Base-by-base conservation (phyloP, 2,329 filamentous ascomycete genomes). In the Ophiocordyceps camponoti-leonardi region DNA sequence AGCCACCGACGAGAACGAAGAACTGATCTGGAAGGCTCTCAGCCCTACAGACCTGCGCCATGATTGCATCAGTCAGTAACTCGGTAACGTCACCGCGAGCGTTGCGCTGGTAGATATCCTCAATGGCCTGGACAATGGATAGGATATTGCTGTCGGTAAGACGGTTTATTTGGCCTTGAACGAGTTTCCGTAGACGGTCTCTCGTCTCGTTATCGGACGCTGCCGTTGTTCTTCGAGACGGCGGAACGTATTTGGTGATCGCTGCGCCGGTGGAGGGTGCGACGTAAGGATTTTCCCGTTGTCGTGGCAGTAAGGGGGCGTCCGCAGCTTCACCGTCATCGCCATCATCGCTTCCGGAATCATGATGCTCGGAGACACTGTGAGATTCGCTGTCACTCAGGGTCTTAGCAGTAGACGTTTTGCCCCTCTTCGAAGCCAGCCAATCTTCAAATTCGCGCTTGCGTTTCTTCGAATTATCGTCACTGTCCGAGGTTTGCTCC, bases 131-230 rank as follows among this genome's bases (percentile, higher is more conserved):
- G 4, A 95, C 67, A 45, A 96, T 94, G 2, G 85, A 83, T 6
- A 94, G 62, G 50, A 98, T 70, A 54, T 92, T 96, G 35, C 86
- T 79, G 58, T 96, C 90, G 0, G 92, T 95, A 30, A 98, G 71
- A 57, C 90, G 82, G 61, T 98, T 98, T 57, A 98, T 73, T 18
- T 92, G 72, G 57, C 92, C 90, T 59, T 96, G 87, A 0, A 86
- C 71, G 56, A 93, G 86, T 49, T 86, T 78, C 48, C 79, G 79
- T 44, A 98, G 67, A 37, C 83, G 79, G 13, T 70, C 69, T 43
- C 83, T 67, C 40, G 73, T 67, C 58, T 93, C 83, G 1, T 74
- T 71, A 50, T 84, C 79, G 0, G 77, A 75, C 1, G 73, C 69
- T 3, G 74, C 63, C 31, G 72, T 66, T 52, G 73, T 79, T 42